Conservation (phyloP, 805 yeast species). For the Scheffersomyces spartinae region DNA sequence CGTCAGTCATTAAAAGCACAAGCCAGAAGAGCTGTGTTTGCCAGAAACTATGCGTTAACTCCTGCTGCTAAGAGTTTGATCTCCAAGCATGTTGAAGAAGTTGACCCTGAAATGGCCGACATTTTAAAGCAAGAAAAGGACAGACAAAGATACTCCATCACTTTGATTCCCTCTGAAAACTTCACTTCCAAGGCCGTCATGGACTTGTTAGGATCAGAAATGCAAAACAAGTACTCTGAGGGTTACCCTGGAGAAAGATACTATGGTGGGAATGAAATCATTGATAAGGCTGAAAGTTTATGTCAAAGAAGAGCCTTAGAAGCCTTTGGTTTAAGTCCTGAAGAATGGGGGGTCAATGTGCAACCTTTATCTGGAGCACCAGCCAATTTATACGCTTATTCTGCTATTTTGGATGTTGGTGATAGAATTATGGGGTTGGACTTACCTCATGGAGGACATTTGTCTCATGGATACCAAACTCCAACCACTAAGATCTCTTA, state of each 20-base stretch:
- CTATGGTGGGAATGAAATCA: conserved; percentile 97
- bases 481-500: conserved; percentile 88
- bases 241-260: conserved; percentile 99
- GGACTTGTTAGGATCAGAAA: conserved; percentile 93
- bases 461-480: conserved; percentile 97
- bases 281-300: conserved; percentile 83
- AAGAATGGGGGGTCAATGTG: conserved; percentile 95
- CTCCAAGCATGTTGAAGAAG: conserved; percentile 47
- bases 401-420: conserved; percentile 88
- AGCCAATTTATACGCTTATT: conserved; percentile 93
- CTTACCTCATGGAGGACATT: conserved; percentile 97
- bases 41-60: conserved; percentile 49
- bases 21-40: too few species aligned
- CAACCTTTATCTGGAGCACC: conserved; percentile 96
- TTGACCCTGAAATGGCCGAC: conserved; percentile 70
- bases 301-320: conserved; percentile 93
- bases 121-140: conserved; percentile 70
- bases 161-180: conserved; percentile 93
- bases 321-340: conserved; percentile 72
- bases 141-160: conserved; percentile 91
- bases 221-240: conserved; percentile 98
- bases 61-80: conserved; percentile 54
- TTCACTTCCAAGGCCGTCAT: conserved; percentile 93
- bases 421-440: conserved; percentile 98
- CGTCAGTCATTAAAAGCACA: too few species aligned